These are phyloP conservation scores for Diaporthe australafricana DNA, from an alignment of 2,329 filamentous ascomycete species.

Conservation along the genomic window DNA sequence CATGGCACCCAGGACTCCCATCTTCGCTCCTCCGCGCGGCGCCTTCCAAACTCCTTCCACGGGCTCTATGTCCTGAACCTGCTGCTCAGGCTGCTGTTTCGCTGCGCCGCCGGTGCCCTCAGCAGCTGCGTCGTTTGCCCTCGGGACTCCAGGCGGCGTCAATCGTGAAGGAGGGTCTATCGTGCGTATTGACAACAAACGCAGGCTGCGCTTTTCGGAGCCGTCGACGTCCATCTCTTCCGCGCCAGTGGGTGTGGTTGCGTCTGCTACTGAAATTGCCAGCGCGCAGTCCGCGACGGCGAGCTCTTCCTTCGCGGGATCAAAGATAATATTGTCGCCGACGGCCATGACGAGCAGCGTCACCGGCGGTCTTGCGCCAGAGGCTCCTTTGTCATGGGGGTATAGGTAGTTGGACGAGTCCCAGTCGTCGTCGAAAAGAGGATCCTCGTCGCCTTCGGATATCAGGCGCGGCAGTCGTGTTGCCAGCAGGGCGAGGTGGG, in stretches of 20 bases:
- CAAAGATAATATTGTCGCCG: constrained; percentile 91
- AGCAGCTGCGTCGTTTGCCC: constrained; percentile 67
- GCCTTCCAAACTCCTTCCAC: constrained; percentile 87
- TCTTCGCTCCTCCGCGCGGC: constrained; percentile 84
- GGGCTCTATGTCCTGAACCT: constrained; percentile 63
- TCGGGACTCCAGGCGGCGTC: constrained; percentile 77
- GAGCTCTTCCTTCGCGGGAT: constrained; percentile 90
- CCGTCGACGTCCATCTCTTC: constrained; percentile 56
- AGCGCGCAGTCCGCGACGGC: constrained; percentile 91
- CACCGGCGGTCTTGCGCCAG: constrained; percentile 76
- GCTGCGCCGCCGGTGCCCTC: constrained; percentile 52
- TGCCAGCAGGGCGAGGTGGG: constrained; percentile 90
- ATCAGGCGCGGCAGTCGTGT: constrained; percentile 86
- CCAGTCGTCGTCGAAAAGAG: constrained; percentile 99
- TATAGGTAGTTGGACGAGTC: constrained; percentile 84
- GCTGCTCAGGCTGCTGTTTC: constrained; percentile 52
- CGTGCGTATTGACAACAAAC: constrained; percentile 76
- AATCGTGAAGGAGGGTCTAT: constrained; percentile 80
- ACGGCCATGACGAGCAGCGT: constrained; percentile 91
- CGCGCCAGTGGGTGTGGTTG: constrained; percentile 38
- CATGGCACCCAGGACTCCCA: constrained; percentile 77
- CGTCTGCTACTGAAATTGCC: constrained; percentile 81
- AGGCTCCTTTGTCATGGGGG: constrained; percentile 57
- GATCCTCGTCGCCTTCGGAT: constrained; percentile 93
- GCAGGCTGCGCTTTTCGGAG: constrained; percentile 56